A percentile compares a stretch with the other conserved stretches of the same genome.
These are phyloP conservation scores for Pezicula rhizophila DNA, from an alignment of 2,329 filamentous ascomycete genomes.

Conservation along the genomic window DNA sequence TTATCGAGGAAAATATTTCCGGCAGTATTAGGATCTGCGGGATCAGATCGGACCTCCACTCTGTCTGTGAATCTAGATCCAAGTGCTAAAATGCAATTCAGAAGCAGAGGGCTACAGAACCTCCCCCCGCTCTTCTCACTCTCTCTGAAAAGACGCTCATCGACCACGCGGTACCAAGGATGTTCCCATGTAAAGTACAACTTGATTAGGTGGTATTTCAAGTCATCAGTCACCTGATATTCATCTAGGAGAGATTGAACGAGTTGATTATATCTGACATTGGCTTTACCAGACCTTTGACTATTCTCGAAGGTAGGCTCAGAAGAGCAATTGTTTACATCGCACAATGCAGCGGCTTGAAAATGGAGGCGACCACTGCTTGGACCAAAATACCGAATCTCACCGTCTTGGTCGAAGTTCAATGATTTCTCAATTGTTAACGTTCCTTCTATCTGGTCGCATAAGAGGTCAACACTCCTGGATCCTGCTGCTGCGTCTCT, in stretches of 20 bases:
- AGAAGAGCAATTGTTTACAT: too few relatives aligned
- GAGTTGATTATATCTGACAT: too few relatives aligned
- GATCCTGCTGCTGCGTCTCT: background rate
- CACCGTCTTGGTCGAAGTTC: background rate
- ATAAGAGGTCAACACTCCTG: background rate
- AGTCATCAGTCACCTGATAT: background rate
- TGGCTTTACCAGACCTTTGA: too few relatives aligned
- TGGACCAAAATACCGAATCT: background rate
- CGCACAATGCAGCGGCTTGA: background rate
- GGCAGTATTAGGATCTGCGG: background rate
- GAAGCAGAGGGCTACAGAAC: background rate
- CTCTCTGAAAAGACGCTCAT: background rate
- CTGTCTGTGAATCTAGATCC: background rate
- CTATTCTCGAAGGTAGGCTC: too few relatives aligned
- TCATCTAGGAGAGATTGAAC: too few relatives aligned
- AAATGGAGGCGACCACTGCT: background rate
- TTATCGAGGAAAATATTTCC: background rate
- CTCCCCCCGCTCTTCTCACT: background rate
- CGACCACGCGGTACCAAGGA: background rate
- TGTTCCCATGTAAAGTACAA: background rate
- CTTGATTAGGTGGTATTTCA: background rate
- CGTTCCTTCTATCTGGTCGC: background rate
- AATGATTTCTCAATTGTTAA: background rate
- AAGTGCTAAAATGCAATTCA: background rate
- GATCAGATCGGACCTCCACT: background rate